Evolutionary conservation across 768 basidiomycete species (phyloP).

Genomic region (Collybia nuda): DNA sequence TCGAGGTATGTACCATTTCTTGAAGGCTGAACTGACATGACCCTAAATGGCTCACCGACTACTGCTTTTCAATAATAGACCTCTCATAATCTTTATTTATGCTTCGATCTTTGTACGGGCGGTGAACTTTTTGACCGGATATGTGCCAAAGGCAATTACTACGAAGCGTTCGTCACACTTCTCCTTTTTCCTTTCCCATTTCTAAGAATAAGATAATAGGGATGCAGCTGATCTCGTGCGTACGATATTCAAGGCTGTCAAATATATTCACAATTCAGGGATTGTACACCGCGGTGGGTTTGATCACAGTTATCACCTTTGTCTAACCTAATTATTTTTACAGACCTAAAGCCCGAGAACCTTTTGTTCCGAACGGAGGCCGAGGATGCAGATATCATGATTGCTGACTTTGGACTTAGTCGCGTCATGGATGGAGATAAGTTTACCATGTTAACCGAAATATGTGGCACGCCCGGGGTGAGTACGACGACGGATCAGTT

Average conservation of each 20-base stretch:
- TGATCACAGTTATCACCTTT: not conserved
- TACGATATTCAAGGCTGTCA: constrained; percentile 83
- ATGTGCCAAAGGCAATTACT: constrained; percentile 96
- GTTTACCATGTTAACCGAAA: constrained; percentile 85
- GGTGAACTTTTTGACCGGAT: constrained; percentile 99
- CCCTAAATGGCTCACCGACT: not conserved
- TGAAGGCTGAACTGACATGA: not conserved
- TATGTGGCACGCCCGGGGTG: constrained; percentile 92
- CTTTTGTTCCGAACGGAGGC: constrained; percentile 87
- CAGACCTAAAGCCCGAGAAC: constrained; percentile 97
- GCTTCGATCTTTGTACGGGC: constrained; percentile 95
- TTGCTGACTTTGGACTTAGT: constrained; percentile 95
- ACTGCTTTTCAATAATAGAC: constrained; percentile 47
- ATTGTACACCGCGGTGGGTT: constrained; percentile 86
- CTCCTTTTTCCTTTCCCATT: not conserved
- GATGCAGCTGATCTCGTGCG: constrained; percentile 89
- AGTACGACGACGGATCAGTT: constrained; percentile 20
- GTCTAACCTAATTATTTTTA: not conserved
- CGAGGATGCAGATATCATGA: constrained; percentile 93
- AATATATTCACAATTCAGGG: constrained; percentile 87
- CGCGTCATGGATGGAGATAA: constrained; percentile 91
- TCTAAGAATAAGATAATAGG: constrained; percentile 32
- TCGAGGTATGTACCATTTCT: constrained; percentile 59
- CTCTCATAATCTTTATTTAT: constrained; percentile 89
- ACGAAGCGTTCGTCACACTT: constrained; percentile 69